Percentiles rank a stretch among this genome's conserved stretches.
These are phyloP conservation scores for Vitis hybrid DNA, from an alignment of 177 flowering plant genomes.

Conservation along the genomic window DNA sequence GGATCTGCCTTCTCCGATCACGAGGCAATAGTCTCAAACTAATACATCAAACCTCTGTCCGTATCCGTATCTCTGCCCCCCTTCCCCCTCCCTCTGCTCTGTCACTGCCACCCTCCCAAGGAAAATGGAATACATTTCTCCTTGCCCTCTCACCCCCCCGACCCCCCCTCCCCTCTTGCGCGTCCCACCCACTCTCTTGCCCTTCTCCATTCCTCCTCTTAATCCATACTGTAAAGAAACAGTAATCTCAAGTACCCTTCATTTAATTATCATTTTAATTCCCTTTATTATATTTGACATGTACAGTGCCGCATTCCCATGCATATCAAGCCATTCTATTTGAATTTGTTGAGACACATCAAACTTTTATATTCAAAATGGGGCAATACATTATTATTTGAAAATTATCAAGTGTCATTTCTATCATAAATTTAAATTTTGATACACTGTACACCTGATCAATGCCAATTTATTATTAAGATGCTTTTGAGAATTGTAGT, in stretches of 20 bases:
- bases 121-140: constrained; percentile 37
- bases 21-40: constrained; percentile 45
- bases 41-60: constrained; percentile 45
- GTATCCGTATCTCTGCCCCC: constrained; percentile 41
- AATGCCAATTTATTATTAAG: too few species aligned
- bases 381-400: too few species aligned
- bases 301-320: too few species aligned
- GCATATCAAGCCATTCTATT: too few species aligned
- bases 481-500: background rate
- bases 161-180: background rate
- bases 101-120: constrained; percentile 45
- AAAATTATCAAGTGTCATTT: too few species aligned
- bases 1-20: constrained; percentile 82
- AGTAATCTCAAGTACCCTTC: too few species aligned
- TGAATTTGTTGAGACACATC: too few species aligned
- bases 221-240: too few species aligned
- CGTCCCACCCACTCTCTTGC: background rate
- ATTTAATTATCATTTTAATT: background rate
- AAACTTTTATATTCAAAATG: too few species aligned
- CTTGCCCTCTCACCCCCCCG: background rate
- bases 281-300: too few species aligned
- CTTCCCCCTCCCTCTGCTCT: constrained; percentile 11
- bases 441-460: too few species aligned
- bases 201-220: background rate
- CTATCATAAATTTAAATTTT: too few species aligned